Conservation (phyloP, 2,329 filamentous ascomycete genomes). For the Fusarium nematophilum region DNA sequence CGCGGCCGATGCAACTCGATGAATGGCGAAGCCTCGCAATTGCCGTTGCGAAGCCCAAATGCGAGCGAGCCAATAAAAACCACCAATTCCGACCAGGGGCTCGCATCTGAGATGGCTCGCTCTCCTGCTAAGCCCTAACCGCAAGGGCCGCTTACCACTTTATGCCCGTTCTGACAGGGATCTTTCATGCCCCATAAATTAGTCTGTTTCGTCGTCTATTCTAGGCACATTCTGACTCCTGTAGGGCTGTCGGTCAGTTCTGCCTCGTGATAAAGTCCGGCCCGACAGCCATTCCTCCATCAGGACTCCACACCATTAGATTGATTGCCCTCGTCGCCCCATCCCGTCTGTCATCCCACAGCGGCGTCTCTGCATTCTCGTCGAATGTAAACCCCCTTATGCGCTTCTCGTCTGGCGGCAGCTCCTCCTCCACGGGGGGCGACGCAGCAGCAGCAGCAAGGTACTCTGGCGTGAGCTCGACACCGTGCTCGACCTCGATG, state of each 20-base stretch:
- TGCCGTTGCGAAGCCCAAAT: constrained; percentile 23
- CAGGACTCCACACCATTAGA: constrained; percentile 2
- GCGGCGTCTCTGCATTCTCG: neutral
- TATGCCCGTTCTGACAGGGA: too few relatives aligned
- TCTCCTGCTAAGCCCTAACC: constrained; percentile 26
- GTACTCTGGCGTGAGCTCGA: constrained; percentile 42
- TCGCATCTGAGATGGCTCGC: neutral
- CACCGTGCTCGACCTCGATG: constrained; percentile 54
- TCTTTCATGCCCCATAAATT: too few relatives aligned
- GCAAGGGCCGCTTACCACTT: too few relatives aligned
- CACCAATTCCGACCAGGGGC: neutral
- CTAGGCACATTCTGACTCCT: too few relatives aligned
- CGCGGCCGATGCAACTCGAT: too few relatives aligned
- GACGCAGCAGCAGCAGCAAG: too few relatives aligned
- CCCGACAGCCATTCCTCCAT: neutral
- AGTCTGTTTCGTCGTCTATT: too few relatives aligned
- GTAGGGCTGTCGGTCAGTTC: neutral
- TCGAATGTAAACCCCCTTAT: constrained; percentile 33
- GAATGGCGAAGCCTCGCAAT: neutral
- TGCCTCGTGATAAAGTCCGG: neutral
- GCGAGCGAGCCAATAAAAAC: constrained; percentile 30
- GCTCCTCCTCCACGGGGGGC: neutral
- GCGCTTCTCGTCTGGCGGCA: constrained; percentile 33
- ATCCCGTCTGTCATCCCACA: neutral
- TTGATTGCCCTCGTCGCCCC: neutral